Evolutionary conservation across 768 basidiomycete species (phyloP), one percentile per base, ranked within the genome.

Genomic region (Kwoniella shandongensis): DNA sequence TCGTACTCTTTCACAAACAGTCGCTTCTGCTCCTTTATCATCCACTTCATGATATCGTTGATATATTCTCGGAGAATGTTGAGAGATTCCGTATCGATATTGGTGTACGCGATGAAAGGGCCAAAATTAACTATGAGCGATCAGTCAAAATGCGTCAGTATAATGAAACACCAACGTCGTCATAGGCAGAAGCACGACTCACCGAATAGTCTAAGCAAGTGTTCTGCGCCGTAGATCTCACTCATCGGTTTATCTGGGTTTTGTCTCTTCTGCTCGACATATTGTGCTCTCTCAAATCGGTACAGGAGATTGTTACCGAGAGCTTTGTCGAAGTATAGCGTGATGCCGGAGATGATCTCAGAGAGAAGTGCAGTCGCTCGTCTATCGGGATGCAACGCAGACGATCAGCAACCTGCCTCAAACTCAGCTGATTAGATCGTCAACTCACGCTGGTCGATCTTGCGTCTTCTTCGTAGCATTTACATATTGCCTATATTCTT

Each of bases 271-370:
- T 89, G 82, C 45, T 87, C 85, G 4, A 87, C 86, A 61, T 94
- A 97, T 75, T 98, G 93, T 5, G 85, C 84, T n/a, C 94, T 84
- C 76, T 99, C 94, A 64, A 94, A 92, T 18, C 91, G 86, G 72
- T 98, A 99, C 3, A 98, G 81, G 25, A 99, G 82, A 76, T 89
- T 92, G 54, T 87, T 84, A 4, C 94, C 79, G 10, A 80, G 82
- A 0, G 91, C 86, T 29, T 89, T 88, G 76, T 99, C 91, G 72
- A 99, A 99, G 79, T 99, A 98, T 42, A 88, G 82, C 47, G 85
- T 83, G 11, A 98, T 81, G 1, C 94, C 94, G 1, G 88, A 84
- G 40, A 90, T 80, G 54, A 96, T 85, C 4, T 91, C 93, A 17
- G 86, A 85, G 7, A 88, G 79, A 10, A 94, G 79, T 2, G 85